These are phyloP conservation scores for Botrytis galanthina DNA, from an alignment of 2,329 filamentous ascomycete species.

Conservation along the genomic window DNA sequence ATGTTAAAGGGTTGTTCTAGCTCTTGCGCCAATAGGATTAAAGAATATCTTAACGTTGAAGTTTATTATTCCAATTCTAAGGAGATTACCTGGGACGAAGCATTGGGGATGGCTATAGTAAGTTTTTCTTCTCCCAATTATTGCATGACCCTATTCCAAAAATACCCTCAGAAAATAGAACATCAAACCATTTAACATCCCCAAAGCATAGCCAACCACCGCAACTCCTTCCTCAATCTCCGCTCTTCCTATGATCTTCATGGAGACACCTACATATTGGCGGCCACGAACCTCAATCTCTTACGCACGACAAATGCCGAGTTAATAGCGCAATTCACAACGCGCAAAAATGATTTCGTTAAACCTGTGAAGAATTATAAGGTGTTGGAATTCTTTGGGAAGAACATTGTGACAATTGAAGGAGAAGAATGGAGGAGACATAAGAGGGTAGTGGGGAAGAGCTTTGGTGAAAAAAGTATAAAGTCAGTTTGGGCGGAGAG, in stretches of 20 bases:
- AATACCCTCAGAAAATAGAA: not conserved
- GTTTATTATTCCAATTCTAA: conserved; percentile 21
- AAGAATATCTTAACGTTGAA: conserved; percentile 20
- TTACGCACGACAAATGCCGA: conserved; percentile 35
- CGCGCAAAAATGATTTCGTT: conserved; percentile 34
- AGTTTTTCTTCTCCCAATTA: not conserved
- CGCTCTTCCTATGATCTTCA: conserved; percentile 22
- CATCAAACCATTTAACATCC: conserved; percentile 13
- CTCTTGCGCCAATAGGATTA: conserved; percentile 22
- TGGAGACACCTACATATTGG: conserved; percentile 35
- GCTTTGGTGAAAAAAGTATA: conserved; percentile 49
- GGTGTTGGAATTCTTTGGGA: conserved; percentile 37
- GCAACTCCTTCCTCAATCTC: conserved; percentile 24
- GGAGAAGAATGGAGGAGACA: conserved; percentile 39
- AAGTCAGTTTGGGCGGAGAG: conserved; percentile 44
- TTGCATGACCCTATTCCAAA: not conserved
- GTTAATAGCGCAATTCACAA: conserved; percentile 32
- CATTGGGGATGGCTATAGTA: conserved; percentile 30
- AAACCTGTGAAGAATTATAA: conserved; percentile 37
- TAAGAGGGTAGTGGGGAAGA: conserved; percentile 36
- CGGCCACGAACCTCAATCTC: conserved; percentile 26
- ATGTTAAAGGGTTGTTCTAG: not conserved
- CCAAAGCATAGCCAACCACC: conserved; percentile 25
- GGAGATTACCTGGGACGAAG: conserved; percentile 18
- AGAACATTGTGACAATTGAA: conserved; percentile 37